Conservation (phyloP, 345 rosid species). For the Gossypium sturtianum region DNA sequence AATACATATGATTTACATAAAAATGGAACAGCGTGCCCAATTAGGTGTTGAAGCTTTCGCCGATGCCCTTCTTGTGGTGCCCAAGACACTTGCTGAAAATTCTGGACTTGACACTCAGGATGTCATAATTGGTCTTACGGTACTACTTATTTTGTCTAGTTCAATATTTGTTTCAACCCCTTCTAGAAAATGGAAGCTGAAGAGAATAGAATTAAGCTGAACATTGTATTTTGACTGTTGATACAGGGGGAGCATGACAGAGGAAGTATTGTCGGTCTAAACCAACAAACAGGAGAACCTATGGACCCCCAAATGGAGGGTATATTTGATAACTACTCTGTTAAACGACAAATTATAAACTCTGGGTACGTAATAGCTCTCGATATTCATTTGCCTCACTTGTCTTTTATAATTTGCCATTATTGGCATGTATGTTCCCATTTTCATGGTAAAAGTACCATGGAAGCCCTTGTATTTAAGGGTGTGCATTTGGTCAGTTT, state of each 20-base stretch:
- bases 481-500: too few species aligned
- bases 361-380: conserved; percentile 58
- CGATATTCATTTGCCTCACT: not conserved
- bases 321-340: conserved; percentile 88
- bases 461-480: too few species aligned
- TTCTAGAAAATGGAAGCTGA: not conserved
- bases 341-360: conserved; percentile 87
- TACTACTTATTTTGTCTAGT: conserved; percentile 17
- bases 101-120: conserved; percentile 97
- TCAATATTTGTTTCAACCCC: not conserved
- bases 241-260: conserved; percentile 88
- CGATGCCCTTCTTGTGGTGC: conserved; percentile 92
- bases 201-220: not conserved
- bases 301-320: conserved; percentile 90
- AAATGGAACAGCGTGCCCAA: conserved; percentile 76
- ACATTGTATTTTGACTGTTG: conserved; percentile 3
- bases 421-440: not conserved
- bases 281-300: conserved; percentile 77
- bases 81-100: conserved; percentile 95
- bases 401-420: not conserved
- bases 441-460: not conserved
- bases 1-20: conserved; percentile 10
- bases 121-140: conserved; percentile 80
- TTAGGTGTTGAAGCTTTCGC: conserved; percentile 98
- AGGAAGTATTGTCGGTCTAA: conserved; percentile 81